Conservation (phyloP, 1,284 basidiomycete genomes). For the Puccinia coronata region DNA sequence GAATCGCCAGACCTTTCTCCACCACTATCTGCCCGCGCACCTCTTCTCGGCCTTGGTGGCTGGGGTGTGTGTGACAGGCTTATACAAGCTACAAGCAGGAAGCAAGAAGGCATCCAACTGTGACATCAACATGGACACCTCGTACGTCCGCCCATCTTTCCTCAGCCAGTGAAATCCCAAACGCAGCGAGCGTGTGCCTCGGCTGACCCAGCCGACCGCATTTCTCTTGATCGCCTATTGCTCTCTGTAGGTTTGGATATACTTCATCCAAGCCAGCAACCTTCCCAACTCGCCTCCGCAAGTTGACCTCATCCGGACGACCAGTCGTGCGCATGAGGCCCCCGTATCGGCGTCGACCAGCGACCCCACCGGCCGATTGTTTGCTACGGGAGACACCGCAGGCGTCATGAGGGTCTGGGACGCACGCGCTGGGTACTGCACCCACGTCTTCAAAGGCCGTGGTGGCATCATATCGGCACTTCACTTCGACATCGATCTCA, state of each 20-base stretch:
- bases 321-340: constrained; percentile 78
- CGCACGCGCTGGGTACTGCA: constrained; percentile 79
- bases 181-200: too few species aligned
- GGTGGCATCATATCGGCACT: constrained; percentile 92
- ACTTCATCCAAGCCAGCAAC: constrained; percentile 59
- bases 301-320: constrained; percentile 10
- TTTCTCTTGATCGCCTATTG: constrained; percentile 60
- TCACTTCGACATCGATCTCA: constrained; percentile 66
- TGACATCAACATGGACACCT: too few species aligned
- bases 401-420: constrained; percentile 98
- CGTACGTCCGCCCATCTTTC: too few species aligned
- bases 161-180: too few species aligned
- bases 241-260: constrained; percentile 63
- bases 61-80: too few species aligned
- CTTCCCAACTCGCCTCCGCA: constrained; percentile 37
- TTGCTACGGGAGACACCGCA: constrained; percentile 93
- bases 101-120: too few species aligned
- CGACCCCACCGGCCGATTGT: constrained; percentile 83
- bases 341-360: constrained; percentile 83
- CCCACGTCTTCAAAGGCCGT: constrained; percentile 93
- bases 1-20: constrained; percentile 93
- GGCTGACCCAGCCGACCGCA: constrained; percentile 51
- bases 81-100: too few species aligned
- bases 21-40: constrained; percentile 86
- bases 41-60: constrained; percentile 87